Percentiles rank a stretch among this genome's conserved stretches.
These are phyloP conservation scores for Russula vinacea DNA, from an alignment of 768 basidiomycete genomes.

Conservation along the genomic window DNA sequence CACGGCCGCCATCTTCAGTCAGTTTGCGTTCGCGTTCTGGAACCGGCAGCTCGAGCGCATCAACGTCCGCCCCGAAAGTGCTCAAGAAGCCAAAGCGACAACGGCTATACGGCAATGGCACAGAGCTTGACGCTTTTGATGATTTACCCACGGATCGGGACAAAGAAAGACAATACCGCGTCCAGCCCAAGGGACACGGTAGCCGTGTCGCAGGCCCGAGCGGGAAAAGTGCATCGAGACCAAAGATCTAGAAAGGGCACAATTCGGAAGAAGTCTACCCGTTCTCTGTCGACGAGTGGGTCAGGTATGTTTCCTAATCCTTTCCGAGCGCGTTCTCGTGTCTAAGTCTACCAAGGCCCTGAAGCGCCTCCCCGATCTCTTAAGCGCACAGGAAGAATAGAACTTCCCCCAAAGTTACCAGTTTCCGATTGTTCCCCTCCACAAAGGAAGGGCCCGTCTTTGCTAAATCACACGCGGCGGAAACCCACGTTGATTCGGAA, in stretches of 20 bases:
- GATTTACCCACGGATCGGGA: slow-evolving; percentile 86
- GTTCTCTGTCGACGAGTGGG: slow-evolving; percentile 43
- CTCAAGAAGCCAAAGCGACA: slow-evolving; percentile 75
- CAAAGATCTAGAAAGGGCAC: slow-evolving; percentile 53
- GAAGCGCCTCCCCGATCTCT: slow-evolving; percentile 36
- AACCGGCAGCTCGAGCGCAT: slow-evolving; percentile 39
- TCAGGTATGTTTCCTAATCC: slow-evolving; percentile 32
- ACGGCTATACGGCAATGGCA: slow-evolving; percentile 79
- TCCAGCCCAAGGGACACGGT: slow-evolving; percentile 67
- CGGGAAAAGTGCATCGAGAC: slow-evolving; percentile 43
- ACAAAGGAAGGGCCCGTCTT: slow-evolving; percentile 56
- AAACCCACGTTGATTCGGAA: slow-evolving; percentile 90
- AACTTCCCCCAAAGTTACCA: slow-evolving; percentile 44
- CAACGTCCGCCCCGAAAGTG: slow-evolving; percentile 58
- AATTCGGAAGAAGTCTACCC: slow-evolving; percentile 53
- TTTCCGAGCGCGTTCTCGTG: slow-evolving; percentile 35
- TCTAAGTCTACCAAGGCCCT: slow-evolving; percentile 13
- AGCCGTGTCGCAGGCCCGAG: slow-evolving; percentile 59
- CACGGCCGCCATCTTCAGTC: slow-evolving; percentile 56
- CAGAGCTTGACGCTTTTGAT: slow-evolving; percentile 84
- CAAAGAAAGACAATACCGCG: slow-evolving; percentile 69
- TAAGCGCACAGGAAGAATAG: slow-evolving; percentile 56
- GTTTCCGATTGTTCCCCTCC: slow-evolving; percentile 35
- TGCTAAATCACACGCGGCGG: slow-evolving; percentile 50
- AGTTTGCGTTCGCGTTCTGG: slow-evolving; percentile 42